A percentile compares a stretch with the other conserved stretches of the same genome.
Conservation (phyloP, 139 green algal species). For the Haematococcus lacustris region DNA sequence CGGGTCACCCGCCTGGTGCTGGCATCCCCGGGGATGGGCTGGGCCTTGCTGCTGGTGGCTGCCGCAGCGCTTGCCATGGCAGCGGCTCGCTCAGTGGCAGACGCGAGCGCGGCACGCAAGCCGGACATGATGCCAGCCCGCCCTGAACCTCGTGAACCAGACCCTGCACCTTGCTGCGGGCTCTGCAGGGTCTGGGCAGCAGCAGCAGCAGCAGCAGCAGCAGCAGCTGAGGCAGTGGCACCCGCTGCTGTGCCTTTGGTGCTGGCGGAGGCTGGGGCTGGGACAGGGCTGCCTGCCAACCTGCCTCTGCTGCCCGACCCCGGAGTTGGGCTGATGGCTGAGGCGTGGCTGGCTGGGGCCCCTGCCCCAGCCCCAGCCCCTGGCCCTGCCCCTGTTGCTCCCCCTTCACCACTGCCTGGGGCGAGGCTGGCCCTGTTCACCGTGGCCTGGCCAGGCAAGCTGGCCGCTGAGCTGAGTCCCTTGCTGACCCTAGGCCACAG, state of each 20-base stretch:
- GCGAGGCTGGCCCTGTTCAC: no score
- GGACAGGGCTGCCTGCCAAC: no score
- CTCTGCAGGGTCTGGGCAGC: neutral
- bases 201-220: conserved; percentile 8
- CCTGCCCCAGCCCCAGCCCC: neutral
- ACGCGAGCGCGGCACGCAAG: conserved; percentile 14
- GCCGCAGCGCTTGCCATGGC: neutral
- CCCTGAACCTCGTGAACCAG: no score
- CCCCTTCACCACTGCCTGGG: neutral
- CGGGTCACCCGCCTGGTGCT: neutral
- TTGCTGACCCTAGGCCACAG: conserved; percentile 59
- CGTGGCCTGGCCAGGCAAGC: no score
- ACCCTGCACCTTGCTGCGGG: no score
- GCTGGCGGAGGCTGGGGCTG: neutral
- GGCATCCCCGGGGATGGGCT: conserved; percentile 34
- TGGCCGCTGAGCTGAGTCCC: neutral
- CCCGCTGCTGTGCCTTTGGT: conserved; percentile 1
- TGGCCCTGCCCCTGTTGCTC: neutral
- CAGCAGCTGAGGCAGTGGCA: conserved; percentile 6
- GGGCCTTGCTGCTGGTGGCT: conserved; percentile 24
- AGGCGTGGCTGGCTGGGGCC: neutral
- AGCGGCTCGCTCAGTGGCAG: conserved; percentile 4
- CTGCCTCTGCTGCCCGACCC: neutral
- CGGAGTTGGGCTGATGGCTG: no score
- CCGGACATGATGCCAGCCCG: no score